These are phyloP conservation scores for Ogataea paradorogensis DNA, from an alignment of 805 yeast species.

Conservation along the genomic window DNA sequence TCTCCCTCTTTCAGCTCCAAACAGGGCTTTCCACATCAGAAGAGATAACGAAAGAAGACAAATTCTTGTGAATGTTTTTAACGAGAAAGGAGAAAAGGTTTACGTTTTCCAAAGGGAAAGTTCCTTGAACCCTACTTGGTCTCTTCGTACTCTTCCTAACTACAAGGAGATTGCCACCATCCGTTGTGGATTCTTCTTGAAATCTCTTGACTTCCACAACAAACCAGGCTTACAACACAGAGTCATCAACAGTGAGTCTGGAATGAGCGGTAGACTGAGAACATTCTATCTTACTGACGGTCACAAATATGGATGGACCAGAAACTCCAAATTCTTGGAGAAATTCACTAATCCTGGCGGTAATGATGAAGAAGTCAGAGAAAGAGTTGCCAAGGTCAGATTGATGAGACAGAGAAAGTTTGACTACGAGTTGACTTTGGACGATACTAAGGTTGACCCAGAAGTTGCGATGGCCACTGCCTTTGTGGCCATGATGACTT, in stretches of 20 bases:
- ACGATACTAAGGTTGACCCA: constrained; percentile 44
- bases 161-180: constrained; percentile 50
- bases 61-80: constrained; percentile 48
- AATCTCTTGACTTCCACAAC: constrained; percentile 49
- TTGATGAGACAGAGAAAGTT: constrained; percentile 56
- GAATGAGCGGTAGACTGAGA: constrained; percentile 39
- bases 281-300: constrained; percentile 54
- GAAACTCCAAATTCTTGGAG: constrained; percentile 50
- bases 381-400: constrained; percentile 52
- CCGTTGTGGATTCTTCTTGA: constrained; percentile 44
- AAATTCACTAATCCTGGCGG: constrained; percentile 53
- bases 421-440: constrained; percentile 57
- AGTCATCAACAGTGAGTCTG: constrained; percentile 37
- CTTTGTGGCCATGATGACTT: constrained; percentile 61
- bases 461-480: constrained; percentile 58
- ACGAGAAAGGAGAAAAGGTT: constrained; percentile 38
- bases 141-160: constrained; percentile 42
- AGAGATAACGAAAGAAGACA: constrained; percentile 46
- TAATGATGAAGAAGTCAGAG: constrained; percentile 51
- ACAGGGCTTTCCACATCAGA: constrained; percentile 45
- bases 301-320: constrained; percentile 53
- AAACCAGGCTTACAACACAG: constrained; percentile 45
- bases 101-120: constrained; percentile 53
- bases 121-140: constrained; percentile 49
- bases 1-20: constrained; percentile 38